Conservation (phyloP, 345 rosid genomes). For the Eucalyptus rudis region DNA sequence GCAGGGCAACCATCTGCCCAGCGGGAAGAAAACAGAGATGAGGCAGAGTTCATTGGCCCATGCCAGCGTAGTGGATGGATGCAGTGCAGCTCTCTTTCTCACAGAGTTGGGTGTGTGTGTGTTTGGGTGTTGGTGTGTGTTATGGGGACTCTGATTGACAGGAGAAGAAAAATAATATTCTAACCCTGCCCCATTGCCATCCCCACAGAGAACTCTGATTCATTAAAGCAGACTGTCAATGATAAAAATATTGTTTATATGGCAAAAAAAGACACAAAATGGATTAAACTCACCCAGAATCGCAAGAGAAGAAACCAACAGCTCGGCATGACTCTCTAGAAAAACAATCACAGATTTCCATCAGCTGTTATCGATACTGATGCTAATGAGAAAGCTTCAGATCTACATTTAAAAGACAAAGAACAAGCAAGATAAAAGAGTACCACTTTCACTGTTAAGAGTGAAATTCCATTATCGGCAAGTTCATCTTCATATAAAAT, state of each 20-base stretch:
- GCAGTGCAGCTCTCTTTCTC: not conserved
- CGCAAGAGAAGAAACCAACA: slow-evolving; percentile 95
- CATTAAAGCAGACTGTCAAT: not conserved
- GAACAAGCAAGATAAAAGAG: not conserved
- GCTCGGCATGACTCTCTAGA: slow-evolving; percentile 92
- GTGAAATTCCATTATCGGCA: slow-evolving; percentile 90
- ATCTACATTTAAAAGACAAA: not conserved
- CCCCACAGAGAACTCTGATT: not conserved
- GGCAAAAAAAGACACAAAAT: not conserved
- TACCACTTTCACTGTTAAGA: slow-evolving; percentile 95
- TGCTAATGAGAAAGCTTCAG: not conserved
- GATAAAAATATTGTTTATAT: not conserved
- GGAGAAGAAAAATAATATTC: not conserved
- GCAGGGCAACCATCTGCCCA: not conserved
- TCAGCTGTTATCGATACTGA: not conserved
- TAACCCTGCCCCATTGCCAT: not conserved
- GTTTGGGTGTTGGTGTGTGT: not conserved
- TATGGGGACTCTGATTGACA: not conserved
- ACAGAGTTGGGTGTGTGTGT: not conserved
- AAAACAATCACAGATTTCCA: not conserved
- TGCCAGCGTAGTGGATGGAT: not conserved
- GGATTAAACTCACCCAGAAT: slow-evolving; percentile 69
- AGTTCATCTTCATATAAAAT: slow-evolving; percentile 95
- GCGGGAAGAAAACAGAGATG: not conserved
- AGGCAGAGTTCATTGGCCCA: not conserved